A percentile compares a stretch with the other conserved stretches of the same genome.
Evolutionary conservation across 495 filamentous ascomycete genomes (phyloP).

Genomic region (Penicillium pancosmium): DNA sequence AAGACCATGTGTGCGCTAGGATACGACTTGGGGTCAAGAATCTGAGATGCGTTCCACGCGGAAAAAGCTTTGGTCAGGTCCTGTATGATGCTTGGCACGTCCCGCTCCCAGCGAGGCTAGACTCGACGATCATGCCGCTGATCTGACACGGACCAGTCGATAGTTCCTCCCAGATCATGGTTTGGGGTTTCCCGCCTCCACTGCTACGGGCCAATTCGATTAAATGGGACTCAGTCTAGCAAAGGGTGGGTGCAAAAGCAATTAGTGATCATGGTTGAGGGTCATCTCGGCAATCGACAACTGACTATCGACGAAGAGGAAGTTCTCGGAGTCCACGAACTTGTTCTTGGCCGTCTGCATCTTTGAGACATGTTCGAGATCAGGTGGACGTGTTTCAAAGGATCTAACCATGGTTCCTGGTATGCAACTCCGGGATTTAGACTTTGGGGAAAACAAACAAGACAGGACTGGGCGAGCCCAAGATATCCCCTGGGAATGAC

Average conservation of each 20-base stretch:
- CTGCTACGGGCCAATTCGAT: neutral
- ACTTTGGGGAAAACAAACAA: neutral
- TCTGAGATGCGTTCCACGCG: conserved; percentile 17
- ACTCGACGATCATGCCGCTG: conserved; percentile 19
- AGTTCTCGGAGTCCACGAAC: neutral
- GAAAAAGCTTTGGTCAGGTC: conserved; percentile 19
- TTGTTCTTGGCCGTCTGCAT: neutral
- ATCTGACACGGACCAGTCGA: conserved; percentile 27
- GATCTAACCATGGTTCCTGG: neutral
- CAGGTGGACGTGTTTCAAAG: neutral
- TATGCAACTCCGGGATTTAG: neutral
- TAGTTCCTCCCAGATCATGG: conserved; percentile 15
- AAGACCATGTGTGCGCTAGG: conserved; percentile 17
- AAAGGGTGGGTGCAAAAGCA: neutral
- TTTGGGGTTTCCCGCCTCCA: neutral
- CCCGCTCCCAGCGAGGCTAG: conserved; percentile 8
- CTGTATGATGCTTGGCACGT: conserved; percentile 13
- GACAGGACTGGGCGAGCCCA: neutral
- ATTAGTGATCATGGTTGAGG: neutral
- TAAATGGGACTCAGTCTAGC: neutral
- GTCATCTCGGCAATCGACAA: neutral
- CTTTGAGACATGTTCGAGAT: neutral
- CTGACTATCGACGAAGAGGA: neutral
- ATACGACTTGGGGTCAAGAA: conserved; percentile 6
- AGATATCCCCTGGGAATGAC: neutral